phyloP scores from a whole-genome alignment of 106 monocot genomes.

The Xerophyta viscosa region DNA sequence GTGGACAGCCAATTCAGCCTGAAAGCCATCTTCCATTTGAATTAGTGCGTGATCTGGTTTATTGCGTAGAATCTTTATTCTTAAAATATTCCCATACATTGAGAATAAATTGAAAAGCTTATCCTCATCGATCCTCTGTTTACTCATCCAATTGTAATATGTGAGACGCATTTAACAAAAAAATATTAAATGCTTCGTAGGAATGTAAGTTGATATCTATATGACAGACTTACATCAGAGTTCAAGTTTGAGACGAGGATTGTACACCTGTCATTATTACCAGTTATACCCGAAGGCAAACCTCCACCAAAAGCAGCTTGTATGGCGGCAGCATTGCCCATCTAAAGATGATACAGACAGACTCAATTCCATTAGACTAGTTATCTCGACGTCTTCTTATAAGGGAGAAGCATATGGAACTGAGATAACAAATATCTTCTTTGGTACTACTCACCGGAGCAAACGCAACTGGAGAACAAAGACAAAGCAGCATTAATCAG shows the following conservation, averaged over 20 bases:
- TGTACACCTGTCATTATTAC: conserved; percentile 75
- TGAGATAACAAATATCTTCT: no score
- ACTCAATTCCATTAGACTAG: no score
- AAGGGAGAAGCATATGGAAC: no score
- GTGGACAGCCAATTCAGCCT: conserved; percentile 88
- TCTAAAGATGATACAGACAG: no score
- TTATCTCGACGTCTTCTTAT: no score
- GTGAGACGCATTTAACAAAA: no score
- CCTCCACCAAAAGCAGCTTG: conserved; percentile 72
- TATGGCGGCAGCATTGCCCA: conserved; percentile 68
- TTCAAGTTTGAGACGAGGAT: conserved; percentile 79
- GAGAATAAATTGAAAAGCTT: conserved; percentile 93
- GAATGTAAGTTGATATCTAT: no score
- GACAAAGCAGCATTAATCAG: conserved; percentile 10
- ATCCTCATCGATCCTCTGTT: conserved; percentile 86
- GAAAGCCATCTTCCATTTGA: conserved; percentile 93
- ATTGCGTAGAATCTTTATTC: conserved; percentile 85
- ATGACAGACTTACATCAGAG: conserved; percentile 67
- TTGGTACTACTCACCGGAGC: conserved; percentile 32
- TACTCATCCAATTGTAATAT: no score
- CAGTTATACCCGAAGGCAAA: conserved; percentile 70
- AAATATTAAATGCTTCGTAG: no score
- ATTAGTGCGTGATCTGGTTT: conserved; percentile 97
- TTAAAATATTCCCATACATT: conserved; percentile 82
- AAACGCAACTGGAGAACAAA: conserved; percentile 34